Percentiles rank a stretch among this genome's conserved stretches.
These are phyloP conservation scores for Boletus pseudopeckii DNA, from an alignment of 768 basidiomycete species.

Conservation along the genomic window DNA sequence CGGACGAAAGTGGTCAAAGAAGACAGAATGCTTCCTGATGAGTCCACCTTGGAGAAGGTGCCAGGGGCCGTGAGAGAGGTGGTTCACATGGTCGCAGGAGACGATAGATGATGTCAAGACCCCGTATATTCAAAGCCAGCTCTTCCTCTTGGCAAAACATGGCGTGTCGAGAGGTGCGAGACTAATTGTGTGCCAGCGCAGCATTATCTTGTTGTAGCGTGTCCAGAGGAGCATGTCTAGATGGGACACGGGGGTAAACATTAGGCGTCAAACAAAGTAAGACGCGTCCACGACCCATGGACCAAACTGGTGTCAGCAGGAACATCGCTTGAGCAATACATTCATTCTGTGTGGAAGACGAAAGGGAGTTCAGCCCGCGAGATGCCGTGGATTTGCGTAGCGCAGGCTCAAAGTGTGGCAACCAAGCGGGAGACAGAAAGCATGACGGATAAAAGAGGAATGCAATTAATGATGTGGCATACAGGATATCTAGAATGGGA, in stretches of 20 bases:
- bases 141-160: background rate
- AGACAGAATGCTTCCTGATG: background rate
- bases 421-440: background rate
- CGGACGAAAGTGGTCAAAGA: background rate
- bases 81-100: background rate
- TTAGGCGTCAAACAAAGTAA: background rate
- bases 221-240: background rate
- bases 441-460: background rate
- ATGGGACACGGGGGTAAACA: background rate
- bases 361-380: background rate
- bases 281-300: too few species aligned
- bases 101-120: too few species aligned
- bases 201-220: background rate
- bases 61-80: background rate
- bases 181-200: background rate
- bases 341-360: background rate
- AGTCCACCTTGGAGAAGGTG: background rate
- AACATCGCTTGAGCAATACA: background rate
- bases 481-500: conserved; percentile 51
- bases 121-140: background rate
- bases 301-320: background rate
- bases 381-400: background rate
- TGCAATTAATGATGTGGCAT: conserved; percentile 5
- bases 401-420: background rate
- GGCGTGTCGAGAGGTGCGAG: background rate